Evolutionary conservation across 2,329 filamentous ascomycete species (phyloP).

Genomic region (Cephalotrichum gorgonifer): DNA sequence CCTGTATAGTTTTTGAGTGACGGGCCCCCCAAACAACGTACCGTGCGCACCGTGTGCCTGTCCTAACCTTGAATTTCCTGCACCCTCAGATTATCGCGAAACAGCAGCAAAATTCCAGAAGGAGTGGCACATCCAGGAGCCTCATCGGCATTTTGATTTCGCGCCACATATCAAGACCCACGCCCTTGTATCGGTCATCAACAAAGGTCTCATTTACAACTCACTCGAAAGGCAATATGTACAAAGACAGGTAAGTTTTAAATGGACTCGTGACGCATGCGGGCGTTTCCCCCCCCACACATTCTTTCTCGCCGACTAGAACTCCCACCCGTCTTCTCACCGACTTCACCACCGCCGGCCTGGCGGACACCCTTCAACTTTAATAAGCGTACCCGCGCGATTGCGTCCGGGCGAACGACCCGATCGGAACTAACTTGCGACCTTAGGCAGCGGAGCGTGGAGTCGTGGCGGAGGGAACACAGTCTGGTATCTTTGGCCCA

Average conservation of each 20-base stretch:
- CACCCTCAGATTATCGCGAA: constrained; percentile 50
- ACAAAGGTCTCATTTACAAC: constrained; percentile 53
- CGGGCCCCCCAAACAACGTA: background rate
- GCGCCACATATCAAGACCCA: constrained; percentile 55
- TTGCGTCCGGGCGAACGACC: background rate
- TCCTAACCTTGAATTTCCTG: constrained; percentile 1
- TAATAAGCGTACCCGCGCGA: background rate
- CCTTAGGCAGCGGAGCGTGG: constrained; percentile 38
- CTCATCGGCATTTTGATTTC: constrained; percentile 53
- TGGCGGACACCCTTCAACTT: background rate
- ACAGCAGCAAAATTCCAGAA: constrained; percentile 58
- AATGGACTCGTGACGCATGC: no score
- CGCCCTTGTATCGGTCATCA: constrained; percentile 51
- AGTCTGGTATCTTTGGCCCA: constrained; percentile 47
- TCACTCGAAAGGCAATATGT: constrained; percentile 46
- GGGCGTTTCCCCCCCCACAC: background rate
- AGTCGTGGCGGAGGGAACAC: constrained; percentile 32
- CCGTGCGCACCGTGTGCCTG: background rate
- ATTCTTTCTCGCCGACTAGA: background rate
- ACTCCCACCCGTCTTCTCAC: background rate
- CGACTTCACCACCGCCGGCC: background rate
- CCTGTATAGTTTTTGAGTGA: constrained; percentile 2
- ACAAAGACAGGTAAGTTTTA: constrained; percentile 34
- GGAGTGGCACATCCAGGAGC: constrained; percentile 54
- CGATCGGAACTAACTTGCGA: constrained; percentile 1